phyloP scores from a whole-genome alignment of 352 stramenopile species.

The Phytophthora meadii region DNA sequence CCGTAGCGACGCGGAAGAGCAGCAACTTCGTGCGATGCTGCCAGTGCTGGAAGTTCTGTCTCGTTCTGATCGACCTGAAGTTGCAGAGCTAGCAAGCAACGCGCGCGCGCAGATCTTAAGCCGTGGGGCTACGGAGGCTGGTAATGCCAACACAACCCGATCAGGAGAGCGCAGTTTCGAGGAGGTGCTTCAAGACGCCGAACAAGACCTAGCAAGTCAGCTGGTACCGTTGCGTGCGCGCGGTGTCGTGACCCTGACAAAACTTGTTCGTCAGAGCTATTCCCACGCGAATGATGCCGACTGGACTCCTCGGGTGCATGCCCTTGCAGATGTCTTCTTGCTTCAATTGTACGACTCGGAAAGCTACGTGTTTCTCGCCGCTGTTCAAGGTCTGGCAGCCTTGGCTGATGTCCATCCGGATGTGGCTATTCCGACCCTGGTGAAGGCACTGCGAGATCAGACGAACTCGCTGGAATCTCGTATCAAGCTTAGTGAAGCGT shows the following conservation, averaged over 20 bases:
- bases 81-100: constrained; percentile 76
- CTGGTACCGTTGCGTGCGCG: constrained; percentile 78
- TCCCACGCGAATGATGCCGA: constrained; percentile 41
- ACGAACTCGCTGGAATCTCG: constrained; percentile 63
- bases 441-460: constrained; percentile 53
- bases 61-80: constrained; percentile 54
- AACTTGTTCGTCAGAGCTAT: constrained; percentile 72
- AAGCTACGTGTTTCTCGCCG: constrained; percentile 88
- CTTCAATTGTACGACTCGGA: constrained; percentile 69
- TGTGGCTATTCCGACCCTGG: constrained; percentile 73
- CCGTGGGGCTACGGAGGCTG: constrained; percentile 28
- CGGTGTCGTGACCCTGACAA: constrained; percentile 77
- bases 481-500: constrained; percentile 87
- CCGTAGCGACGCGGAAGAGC: constrained; percentile 63
- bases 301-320: constrained; percentile 60
- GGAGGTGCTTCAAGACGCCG: constrained; percentile 54
- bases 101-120: constrained; percentile 72
- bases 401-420: constrained; percentile 68
- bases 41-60: constrained; percentile 71
- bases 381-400: constrained; percentile 73
- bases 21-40: constrained; percentile 64
- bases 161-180: constrained; percentile 56
- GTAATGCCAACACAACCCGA: not conserved
- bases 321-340: constrained; percentile 67
- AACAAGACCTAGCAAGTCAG: constrained; percentile 65